Conservation (phyloP, 1,284 basidiomycete species). For the Tylopilus sp. region DNA sequence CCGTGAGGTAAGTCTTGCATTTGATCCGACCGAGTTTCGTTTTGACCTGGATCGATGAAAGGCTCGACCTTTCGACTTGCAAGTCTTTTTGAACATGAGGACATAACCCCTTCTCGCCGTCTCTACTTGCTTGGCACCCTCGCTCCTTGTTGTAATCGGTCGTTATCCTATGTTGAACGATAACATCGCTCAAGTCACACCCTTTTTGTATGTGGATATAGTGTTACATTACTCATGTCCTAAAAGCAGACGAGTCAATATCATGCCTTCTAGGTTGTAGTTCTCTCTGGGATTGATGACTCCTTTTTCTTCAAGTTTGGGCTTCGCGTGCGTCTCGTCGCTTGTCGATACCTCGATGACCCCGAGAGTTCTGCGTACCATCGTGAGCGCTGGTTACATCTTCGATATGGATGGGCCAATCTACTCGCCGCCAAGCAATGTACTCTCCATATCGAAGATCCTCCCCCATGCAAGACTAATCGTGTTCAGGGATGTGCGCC, state of each 20-base stretch:
- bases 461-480: no score
- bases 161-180: conserved; percentile 10
- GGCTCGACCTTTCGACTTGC: conserved; percentile 48
- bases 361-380: no score
- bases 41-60: conserved; percentile 5
- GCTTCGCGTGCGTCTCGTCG: no score
- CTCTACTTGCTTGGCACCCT: conserved; percentile 1
- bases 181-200: conserved; percentile 18
- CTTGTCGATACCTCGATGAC: no score
- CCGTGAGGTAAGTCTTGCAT: conserved; percentile 21
- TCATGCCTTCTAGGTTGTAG: not conserved
- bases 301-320: not conserved
- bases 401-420: no score
- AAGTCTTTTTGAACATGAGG: conserved; percentile 46
- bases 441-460: no score
- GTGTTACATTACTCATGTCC: conserved; percentile 24
- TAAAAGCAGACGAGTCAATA: conserved; percentile 7
- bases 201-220: conserved; percentile 17
- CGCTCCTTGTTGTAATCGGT: conserved; percentile 3
- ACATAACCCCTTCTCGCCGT: conserved; percentile 24
- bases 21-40: not conserved
- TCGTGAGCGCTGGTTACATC: no score
- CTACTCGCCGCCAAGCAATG: no score
- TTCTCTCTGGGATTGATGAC: not conserved
- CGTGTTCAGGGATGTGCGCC: no score